Evolutionary conservation across 352 stramenopile species (phyloP).

Genomic region (Aphanomyces astaci): DNA sequence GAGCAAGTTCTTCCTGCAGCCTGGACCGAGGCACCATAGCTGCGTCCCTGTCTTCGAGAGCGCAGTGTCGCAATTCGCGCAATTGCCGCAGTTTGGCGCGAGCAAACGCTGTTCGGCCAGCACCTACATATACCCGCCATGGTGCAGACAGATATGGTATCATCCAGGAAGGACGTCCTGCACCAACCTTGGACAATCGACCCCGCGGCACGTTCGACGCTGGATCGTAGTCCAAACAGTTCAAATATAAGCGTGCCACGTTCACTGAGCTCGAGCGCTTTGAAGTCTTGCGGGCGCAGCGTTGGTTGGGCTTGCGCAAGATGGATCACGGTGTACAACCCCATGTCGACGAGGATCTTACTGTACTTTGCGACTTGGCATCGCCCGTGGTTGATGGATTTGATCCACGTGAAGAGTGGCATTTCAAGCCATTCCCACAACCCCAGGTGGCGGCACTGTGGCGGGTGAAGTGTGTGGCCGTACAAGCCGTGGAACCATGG

Average conservation of each 20-base stretch:
- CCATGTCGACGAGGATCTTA: background rate
- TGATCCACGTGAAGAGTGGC: constrained; percentile 11
- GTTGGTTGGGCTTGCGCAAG: constrained; percentile 8
- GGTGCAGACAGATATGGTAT: background rate
- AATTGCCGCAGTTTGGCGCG: background rate
- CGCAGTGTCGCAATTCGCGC: background rate
- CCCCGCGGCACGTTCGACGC: constrained; percentile 2
- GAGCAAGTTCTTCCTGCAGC: background rate
- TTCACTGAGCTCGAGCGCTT: constrained; percentile 2
- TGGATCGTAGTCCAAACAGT: constrained; percentile 10
- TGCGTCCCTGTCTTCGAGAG: constrained; percentile 8
- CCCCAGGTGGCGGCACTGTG: background rate
- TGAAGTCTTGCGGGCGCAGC: constrained; percentile 12
- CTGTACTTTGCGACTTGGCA: constrained; percentile 2
- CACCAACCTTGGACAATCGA: constrained; percentile 2
- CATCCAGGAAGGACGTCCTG: background rate
- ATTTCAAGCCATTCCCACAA: constrained; percentile 5
- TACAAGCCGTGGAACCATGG: background rate
- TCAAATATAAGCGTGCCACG: constrained; percentile 21
- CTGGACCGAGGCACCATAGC: background rate
- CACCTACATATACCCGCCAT: background rate
- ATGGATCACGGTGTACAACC: constrained; percentile 13
- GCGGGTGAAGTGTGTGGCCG: background rate
- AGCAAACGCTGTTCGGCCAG: background rate
- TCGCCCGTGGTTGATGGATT: background rate